Evolutionary conservation across 1,139 yeast species (phyloP), one percentile per base, ranked within the genome.

Genomic region (Wickerhamomyces sp.): DNA sequence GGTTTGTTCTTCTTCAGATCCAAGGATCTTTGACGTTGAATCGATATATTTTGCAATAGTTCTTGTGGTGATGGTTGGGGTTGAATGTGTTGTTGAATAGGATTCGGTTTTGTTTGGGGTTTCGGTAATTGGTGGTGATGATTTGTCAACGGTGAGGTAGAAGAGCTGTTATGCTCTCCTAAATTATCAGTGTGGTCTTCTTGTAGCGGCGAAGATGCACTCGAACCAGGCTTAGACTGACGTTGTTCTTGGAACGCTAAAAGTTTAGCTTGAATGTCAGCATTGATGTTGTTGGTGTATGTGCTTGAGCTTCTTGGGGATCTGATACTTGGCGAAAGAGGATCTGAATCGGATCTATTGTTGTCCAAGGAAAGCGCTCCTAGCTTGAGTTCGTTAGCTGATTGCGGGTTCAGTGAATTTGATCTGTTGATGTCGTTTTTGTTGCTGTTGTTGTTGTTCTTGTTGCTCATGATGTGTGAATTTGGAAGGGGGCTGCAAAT

Each of bases 241-340:
- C 86, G 62, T 51, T 73, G 75, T 45, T 78, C 82, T 54, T 82
- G 91, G 45, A 81, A 80, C 0, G 89, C 89, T 58, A 80, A 60
- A 32, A 83, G 66, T 43, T 87, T 64, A 1, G 91, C 91, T 56
- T 82, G 91, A 32, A 81, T 69, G 44, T 78, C 85, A 10, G 85
- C 77, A 52, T 72, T 79, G 34, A 63, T 60, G 32, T 55, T 58
- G 15, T 43, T 36, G 0, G 48, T 44, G 26, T 42, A 42, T 2
- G 40, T 21, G 13, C 35, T 30, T 4, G 48, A 44, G 18, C 37
- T 30, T 22, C 48, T 26, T 17, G 48, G 48, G 1, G 48, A 44
- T 28, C 38, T 40, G 12, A 36, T 24, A 5, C 22, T 18, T 14
- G 35, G 29, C 6, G 20, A 28, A 8, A 20, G 33, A 2, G 24